Evolutionary conservation across 2,329 filamentous ascomycete species (phyloP).

Genomic region (Rhinocladiella mackenziei): DNA sequence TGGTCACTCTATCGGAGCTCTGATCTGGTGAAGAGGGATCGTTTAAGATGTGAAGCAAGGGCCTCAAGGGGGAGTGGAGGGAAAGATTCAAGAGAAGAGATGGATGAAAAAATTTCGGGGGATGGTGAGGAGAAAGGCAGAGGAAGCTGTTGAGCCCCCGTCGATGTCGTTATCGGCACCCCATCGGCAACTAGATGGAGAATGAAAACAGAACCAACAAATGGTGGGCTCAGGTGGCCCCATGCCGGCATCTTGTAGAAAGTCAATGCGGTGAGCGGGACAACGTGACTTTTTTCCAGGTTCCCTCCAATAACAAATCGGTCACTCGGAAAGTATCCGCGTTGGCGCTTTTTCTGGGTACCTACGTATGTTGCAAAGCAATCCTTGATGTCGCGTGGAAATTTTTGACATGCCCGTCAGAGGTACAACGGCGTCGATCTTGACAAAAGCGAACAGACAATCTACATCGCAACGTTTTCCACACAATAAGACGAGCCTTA

Average conservation of each 20-base stretch:
- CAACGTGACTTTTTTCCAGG: not conserved
- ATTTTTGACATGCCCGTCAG: too few species aligned
- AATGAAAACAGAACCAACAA: slow-evolving; percentile 6
- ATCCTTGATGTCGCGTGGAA: too few species aligned
- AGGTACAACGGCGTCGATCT: too few species aligned
- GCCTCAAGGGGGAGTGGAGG: slow-evolving; percentile 17
- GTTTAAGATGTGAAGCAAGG: slow-evolving; percentile 1
- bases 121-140: slow-evolving; percentile 2
- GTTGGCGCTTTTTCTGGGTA: too few species aligned
- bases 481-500: too few species aligned
- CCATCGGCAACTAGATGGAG: not conserved
- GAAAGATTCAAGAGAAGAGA: slow-evolving; percentile 1
- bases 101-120: slow-evolving; percentile 15
- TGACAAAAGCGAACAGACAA: too few species aligned
- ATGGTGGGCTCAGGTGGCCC: slow-evolving; percentile 58
- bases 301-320: too few species aligned
- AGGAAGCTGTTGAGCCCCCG: not conserved
- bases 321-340: too few species aligned
- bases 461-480: too few species aligned
- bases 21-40: too few species aligned
- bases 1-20: too few species aligned
- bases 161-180: slow-evolving; percentile 23
- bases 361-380: too few species aligned
- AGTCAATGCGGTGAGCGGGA: not conserved
- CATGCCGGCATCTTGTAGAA: slow-evolving; percentile 42